Evolutionary conservation across 129 eudicot species (phyloP).

Genomic region (Rutidosis leptorrhynchoides): DNA sequence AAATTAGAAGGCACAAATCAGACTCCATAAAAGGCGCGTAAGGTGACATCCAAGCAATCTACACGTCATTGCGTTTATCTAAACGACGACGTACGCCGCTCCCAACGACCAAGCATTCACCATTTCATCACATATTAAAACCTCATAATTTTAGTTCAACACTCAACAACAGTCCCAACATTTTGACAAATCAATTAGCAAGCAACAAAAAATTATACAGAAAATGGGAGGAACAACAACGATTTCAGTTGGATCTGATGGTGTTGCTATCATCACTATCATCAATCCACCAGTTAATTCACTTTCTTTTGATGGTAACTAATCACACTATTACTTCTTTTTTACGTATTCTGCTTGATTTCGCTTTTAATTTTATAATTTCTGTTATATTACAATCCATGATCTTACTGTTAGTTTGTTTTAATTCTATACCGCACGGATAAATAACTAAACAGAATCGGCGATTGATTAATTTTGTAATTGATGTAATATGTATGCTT

Average conservation of each 20-base stretch:
- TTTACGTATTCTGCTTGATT: not conserved
- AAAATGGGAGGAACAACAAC: slow-evolving; percentile 59
- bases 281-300: slow-evolving; percentile 97
- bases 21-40: slow-evolving; percentile 5
- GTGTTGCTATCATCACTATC: slow-evolving; percentile 91
- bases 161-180: slow-evolving; percentile 3
- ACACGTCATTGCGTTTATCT: slow-evolving; percentile 1
- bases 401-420: slow-evolving; percentile 17
- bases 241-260: slow-evolving; percentile 88
- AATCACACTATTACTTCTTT: not conserved
- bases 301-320: slow-evolving; percentile 78
- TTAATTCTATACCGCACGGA: not conserved
- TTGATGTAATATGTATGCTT: not conserved
- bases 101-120: slow-evolving; percentile 16
- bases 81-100: slow-evolving; percentile 18
- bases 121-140: not conserved
- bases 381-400: not conserved
- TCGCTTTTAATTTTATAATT: not conserved
- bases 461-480: slow-evolving; percentile 6
- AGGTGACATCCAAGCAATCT: not conserved
- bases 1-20: not conserved
- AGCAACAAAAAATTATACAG: not conserved
- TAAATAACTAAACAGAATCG: not conserved
- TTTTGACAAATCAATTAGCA: not conserved
- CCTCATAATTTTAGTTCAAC: not conserved